A percentile compares a stretch with the other conserved stretches of the same genome.
Conservation (phyloP, 106 monocot species). For the Platanthera zijinensis region DNA sequence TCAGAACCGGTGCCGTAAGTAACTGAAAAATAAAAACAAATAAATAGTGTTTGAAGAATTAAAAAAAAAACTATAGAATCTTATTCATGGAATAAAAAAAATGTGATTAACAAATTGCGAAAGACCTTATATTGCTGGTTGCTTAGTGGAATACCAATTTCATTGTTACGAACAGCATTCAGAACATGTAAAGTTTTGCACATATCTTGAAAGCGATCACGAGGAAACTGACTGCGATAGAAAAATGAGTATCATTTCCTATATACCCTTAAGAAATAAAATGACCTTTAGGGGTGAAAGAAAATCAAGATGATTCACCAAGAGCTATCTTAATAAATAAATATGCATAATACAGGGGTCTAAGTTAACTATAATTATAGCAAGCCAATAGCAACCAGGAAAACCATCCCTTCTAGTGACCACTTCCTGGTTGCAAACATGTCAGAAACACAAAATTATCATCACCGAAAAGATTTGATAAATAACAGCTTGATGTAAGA, state of each 20-base stretch:
- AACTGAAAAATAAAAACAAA: conserved; percentile 43
- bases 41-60: not conserved
- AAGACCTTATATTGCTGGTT: conserved; percentile 92
- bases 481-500: not conserved
- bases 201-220: conserved; percentile 91
- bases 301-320: not conserved
- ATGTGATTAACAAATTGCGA: not conserved
- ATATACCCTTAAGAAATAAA: conserved; percentile 32
- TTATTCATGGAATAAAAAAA: conserved; percentile 1
- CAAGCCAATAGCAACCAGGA: not conserved
- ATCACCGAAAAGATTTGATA: not conserved
- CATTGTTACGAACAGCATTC: conserved; percentile 83
- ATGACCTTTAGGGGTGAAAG: conserved; percentile 13
- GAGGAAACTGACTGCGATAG: conserved; percentile 88
- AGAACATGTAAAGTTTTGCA: conserved; percentile 84
- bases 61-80: conserved; percentile 14
- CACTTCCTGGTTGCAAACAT: not conserved
- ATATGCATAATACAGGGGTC: not conserved
- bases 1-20: conserved; percentile 83
- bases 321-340: not conserved
- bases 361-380: not conserved
- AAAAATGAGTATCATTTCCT: conserved; percentile 54
- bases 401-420: not conserved
- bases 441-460: not conserved
- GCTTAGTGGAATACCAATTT: conserved; percentile 90